A percentile compares a stretch with the other conserved stretches of the same genome.
These are phyloP conservation scores for Coniosporium apollinis DNA, from an alignment of 495 filamentous ascomycete genomes.

Conservation along the genomic window DNA sequence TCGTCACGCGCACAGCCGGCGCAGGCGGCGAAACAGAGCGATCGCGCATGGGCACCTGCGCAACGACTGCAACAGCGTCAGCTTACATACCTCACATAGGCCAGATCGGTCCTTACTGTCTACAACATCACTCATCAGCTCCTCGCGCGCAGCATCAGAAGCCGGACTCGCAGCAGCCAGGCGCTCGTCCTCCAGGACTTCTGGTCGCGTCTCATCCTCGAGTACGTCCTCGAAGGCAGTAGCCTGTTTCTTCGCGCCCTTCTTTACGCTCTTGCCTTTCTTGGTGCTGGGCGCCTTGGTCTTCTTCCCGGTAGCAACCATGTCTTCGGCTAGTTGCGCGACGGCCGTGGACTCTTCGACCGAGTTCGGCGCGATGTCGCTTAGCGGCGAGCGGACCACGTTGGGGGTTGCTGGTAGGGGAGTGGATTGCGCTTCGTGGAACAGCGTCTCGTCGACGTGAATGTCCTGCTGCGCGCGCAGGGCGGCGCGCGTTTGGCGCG, in stretches of 20 bases:
- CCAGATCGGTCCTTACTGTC: not conserved
- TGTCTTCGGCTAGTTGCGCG: no score
- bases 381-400: not conserved
- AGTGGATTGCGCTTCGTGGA: not conserved
- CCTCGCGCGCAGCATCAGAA: not conserved
- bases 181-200: not conserved
- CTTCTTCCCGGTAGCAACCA: not conserved
- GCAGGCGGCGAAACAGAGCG: not conserved
- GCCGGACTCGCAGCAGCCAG: not conserved
- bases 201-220: not conserved
- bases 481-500: no score
- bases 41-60: not conserved
- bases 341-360: not conserved
- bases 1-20: not conserved
- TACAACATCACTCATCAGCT: not conserved
- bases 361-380: not conserved
- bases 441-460: not conserved
- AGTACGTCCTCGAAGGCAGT: not conserved
- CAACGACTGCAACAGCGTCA: not conserved
- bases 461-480: no score
- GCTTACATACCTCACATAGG: not conserved
- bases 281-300: not conserved
- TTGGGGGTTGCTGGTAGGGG: not conserved
- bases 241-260: not conserved
- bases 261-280: conserved; percentile 1